Percentiles rank a stretch among this genome's conserved stretches.
Evolutionary conservation across 805 yeast species (phyloP).

Genomic region (Monosporozyma unispora): DNA sequence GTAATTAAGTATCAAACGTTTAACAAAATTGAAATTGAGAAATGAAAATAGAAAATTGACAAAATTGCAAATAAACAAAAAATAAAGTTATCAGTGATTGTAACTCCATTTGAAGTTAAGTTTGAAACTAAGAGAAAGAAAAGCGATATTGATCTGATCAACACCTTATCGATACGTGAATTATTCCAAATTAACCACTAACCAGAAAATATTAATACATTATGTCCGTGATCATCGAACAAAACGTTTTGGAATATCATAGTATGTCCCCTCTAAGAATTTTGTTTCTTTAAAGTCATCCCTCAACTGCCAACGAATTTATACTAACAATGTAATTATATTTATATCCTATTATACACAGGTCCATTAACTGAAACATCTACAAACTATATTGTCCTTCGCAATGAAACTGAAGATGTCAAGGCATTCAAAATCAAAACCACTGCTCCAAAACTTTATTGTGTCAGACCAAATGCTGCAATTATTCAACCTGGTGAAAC

Average conservation of each 20-base stretch:
- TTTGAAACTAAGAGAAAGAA: background rate
- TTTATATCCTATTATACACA: slow-evolving; percentile 17
- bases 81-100: background rate
- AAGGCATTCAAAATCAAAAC: slow-evolving; percentile 94
- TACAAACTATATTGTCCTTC: slow-evolving; percentile 43
- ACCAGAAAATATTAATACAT: background rate
- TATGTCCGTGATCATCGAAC: slow-evolving; percentile 23
- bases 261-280: slow-evolving; percentile 66
- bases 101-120: background rate
- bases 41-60: background rate
- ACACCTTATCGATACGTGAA: background rate
- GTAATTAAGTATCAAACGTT: background rate
- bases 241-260: slow-evolving; percentile 61
- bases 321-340: background rate
- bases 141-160: background rate
- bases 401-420: slow-evolving; percentile 48
- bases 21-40: background rate
- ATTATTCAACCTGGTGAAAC: slow-evolving; percentile 63
- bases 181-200: background rate
- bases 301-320: background rate
- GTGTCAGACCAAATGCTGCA: slow-evolving; percentile 93
- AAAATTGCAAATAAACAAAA: background rate
- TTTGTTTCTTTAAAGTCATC: background rate
- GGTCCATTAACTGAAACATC: slow-evolving; percentile 70
- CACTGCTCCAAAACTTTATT: slow-evolving; percentile 90